A percentile compares a stretch with the other conserved stretches of the same genome.
These are phyloP conservation scores for Trametes hirsuta DNA, from an alignment of 1,284 basidiomycete species.

Conservation along the genomic window DNA sequence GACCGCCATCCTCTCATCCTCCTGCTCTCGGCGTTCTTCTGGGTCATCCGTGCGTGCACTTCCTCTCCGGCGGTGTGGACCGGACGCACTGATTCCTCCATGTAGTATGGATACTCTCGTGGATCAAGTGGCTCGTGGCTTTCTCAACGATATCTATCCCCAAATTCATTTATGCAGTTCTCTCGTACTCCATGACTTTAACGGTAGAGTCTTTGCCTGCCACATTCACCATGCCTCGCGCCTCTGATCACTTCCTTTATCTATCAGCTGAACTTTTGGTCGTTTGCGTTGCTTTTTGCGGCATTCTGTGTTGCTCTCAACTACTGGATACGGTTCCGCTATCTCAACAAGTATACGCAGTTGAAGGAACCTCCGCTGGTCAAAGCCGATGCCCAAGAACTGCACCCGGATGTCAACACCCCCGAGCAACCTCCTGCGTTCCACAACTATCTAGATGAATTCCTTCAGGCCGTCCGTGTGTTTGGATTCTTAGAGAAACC, in stretches of 20 bases:
- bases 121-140: slow-evolving; percentile 69
- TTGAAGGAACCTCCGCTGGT: slow-evolving; percentile 85
- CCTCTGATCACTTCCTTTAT: background rate
- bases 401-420: slow-evolving; percentile 88
- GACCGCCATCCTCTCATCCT: slow-evolving; percentile 68
- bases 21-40: slow-evolving; percentile 82
- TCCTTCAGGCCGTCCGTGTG: slow-evolving; percentile 90
- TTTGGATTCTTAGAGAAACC: slow-evolving; percentile 97
- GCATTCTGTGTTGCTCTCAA: slow-evolving; percentile 71
- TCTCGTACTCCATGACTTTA: slow-evolving; percentile 89
- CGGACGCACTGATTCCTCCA: background rate
- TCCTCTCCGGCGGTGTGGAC: background rate
- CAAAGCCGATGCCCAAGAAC: slow-evolving; percentile 77
- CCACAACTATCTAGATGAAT: slow-evolving; percentile 95
- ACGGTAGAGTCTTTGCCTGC: slow-evolving; percentile 51
- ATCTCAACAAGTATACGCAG: slow-evolving; percentile 77
- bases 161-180: slow-evolving; percentile 71
- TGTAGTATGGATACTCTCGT: slow-evolving; percentile 80
- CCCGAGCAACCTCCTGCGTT: slow-evolving; percentile 76
- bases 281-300: slow-evolving; percentile 77
- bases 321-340: slow-evolving; percentile 85
- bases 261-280: slow-evolving; percentile 83
- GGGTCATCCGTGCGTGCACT: slow-evolving; percentile 68
- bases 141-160: slow-evolving; percentile 84
- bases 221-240: background rate